Conservation (phyloP, 2,329 filamentous ascomycete species). For the Aspergillus eucalypticola region DNA sequence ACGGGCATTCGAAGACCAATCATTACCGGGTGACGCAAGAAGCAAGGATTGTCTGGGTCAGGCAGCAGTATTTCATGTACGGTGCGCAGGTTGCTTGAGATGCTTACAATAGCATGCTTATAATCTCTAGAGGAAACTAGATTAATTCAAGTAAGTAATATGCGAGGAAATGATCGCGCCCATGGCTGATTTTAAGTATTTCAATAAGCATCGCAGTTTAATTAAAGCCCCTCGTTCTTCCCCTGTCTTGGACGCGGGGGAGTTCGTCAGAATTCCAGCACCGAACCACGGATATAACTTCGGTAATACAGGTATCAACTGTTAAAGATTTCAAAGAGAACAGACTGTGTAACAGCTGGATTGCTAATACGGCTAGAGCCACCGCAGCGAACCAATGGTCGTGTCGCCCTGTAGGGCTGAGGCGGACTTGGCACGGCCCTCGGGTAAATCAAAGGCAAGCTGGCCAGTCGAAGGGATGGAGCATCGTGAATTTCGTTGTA, state of each 20-base stretch:
- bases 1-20: background rate
- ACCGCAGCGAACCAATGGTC: slow-evolving; percentile 9
- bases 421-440: slow-evolving; percentile 25
- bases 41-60: slow-evolving; percentile 6
- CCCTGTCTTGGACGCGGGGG: too few species aligned
- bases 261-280: too few species aligned
- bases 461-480: background rate
- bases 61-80: slow-evolving; percentile 9
- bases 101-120: background rate
- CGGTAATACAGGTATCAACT: too few species aligned
- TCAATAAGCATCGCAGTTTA: too few species aligned
- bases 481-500: background rate
- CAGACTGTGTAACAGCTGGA: too few species aligned
- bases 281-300: too few species aligned
- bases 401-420: slow-evolving; percentile 34
- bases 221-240: too few species aligned
- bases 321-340: too few species aligned
- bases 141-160: background rate
- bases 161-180: background rate
- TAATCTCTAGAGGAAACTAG: background rate
- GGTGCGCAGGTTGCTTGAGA: background rate
- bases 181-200: too few species aligned
- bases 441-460: background rate
- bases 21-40: slow-evolving; percentile 1
- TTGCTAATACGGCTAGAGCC: background rate